Conservation (phyloP, 2,329 filamentous ascomycete genomes). For the Aspergillus fischeri region DNA sequence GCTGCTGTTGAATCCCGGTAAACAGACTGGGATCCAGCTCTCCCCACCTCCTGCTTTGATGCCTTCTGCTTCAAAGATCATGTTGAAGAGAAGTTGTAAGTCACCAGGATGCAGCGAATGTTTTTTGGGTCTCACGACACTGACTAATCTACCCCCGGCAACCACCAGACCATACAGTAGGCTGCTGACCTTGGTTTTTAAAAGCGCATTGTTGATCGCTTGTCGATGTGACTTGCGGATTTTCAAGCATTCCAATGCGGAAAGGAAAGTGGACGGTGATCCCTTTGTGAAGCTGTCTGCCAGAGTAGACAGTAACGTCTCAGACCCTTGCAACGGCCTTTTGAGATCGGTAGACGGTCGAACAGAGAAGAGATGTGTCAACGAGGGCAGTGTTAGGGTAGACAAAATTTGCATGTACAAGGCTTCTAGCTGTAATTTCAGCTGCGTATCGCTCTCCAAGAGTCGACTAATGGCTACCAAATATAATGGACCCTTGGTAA, state of each 20-base stretch:
- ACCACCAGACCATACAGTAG: conserved; percentile 92
- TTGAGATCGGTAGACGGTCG: conserved; percentile 92
- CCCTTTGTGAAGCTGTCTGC: conserved; percentile 93
- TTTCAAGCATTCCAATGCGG: conserved; percentile 88
- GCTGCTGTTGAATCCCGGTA: conserved; percentile 94
- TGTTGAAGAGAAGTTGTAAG: conserved; percentile 95
- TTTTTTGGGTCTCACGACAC: conserved; percentile 87
- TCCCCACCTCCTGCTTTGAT: conserved; percentile 91
- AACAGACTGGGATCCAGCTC: conserved; percentile 93
- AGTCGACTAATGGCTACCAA: conserved; percentile 90
- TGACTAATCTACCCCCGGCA: conserved; percentile 86
- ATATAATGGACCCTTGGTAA: conserved; percentile 81
- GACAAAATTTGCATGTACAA: conserved; percentile 98
- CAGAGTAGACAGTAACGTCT: conserved; percentile 82
- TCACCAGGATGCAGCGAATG: conserved; percentile 95
- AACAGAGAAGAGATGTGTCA: conserved; percentile 82
- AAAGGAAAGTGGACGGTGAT: conserved; percentile 81
- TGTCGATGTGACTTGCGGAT: conserved; percentile 83
- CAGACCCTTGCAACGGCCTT: conserved; percentile 84
- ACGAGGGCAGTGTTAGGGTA: conserved; percentile 81
- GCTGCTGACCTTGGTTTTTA: conserved; percentile 71
- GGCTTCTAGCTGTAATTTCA: conserved; percentile 83
- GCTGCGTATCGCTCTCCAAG: conserved; percentile 84
- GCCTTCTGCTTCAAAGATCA: conserved; percentile 93
- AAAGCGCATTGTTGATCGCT: conserved; percentile 78